Evolutionary conservation across 1,284 basidiomycete species (phyloP).

Genomic region (Ceratobasidium sp.): DNA sequence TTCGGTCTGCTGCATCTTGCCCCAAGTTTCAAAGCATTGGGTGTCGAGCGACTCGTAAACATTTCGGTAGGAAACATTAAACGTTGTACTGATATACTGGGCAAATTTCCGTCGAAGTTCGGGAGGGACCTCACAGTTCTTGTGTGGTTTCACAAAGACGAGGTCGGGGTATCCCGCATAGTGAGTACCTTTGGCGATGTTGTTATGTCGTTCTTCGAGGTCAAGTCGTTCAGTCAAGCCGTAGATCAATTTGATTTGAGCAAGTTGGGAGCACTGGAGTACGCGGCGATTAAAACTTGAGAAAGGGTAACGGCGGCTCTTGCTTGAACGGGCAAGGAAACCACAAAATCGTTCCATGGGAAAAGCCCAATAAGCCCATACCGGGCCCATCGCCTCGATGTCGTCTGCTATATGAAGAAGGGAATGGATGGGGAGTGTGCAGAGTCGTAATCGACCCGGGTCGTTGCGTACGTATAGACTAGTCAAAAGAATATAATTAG

Average conservation of each 20-base stretch:
- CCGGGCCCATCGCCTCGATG: constrained; percentile 54
- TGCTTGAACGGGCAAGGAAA: constrained; percentile 6
- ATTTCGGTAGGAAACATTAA: background rate
- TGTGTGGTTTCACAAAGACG: constrained; percentile 7
- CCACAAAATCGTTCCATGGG: constrained; percentile 58
- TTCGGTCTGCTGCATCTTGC: constrained; percentile 16
- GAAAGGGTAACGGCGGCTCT: constrained; percentile 11
- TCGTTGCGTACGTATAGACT: constrained; percentile 41
- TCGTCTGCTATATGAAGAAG: constrained; percentile 55
- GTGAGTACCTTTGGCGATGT: background rate
- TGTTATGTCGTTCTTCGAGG: background rate
- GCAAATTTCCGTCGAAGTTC: background rate
- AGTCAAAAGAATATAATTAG: background rate
- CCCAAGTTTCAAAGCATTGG: constrained; percentile 6
- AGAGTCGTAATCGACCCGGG: constrained; percentile 40
- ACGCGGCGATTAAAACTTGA: constrained; percentile 23
- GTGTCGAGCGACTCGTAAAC: background rate
- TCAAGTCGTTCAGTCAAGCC: constrained; percentile 1
- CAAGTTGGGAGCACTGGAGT: constrained; percentile 15
- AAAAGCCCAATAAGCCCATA: constrained; percentile 58
- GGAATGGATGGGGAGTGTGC: constrained; percentile 55
- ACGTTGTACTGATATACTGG: background rate
- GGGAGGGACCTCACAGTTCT: background rate
- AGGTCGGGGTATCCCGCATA: constrained; percentile 4
- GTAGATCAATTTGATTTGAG: constrained; percentile 24